A percentile compares a stretch with the other conserved stretches of the same genome.
phyloP scores from a whole-genome alignment of 345 rosid species.

The Citrus reticulata region DNA sequence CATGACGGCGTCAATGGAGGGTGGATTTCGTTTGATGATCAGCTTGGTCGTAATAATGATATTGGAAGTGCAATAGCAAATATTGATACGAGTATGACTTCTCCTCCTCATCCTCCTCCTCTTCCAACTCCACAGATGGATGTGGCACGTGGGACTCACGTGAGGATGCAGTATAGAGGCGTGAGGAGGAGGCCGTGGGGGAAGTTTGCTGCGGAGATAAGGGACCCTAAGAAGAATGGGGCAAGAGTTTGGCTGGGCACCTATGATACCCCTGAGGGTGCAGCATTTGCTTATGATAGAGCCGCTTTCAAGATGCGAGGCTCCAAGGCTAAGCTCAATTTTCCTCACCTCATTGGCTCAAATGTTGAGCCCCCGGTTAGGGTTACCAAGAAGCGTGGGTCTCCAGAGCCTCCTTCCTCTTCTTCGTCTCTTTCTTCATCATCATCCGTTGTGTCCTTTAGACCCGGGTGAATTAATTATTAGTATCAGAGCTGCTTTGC shows the following conservation, averaged over 20 bases:
- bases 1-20: background rate
- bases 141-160: background rate
- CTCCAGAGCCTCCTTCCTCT: background rate
- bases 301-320: conserved; percentile 20
- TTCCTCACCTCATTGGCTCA: conserved; percentile 9
- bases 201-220: conserved; percentile 64
- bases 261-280: conserved; percentile 39
- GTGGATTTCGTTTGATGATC: background rate
- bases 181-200: conserved; percentile 66
- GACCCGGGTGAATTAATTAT: too few species aligned
- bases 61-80: background rate
- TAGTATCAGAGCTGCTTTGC: too few species aligned
- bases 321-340: conserved; percentile 16
- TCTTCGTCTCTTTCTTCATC: background rate
- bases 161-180: conserved; percentile 4
- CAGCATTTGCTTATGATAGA: conserved; percentile 16
- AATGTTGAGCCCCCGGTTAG: conserved; percentile 1
- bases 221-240: conserved; percentile 62
- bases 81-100: too few species aligned
- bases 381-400: conserved; percentile 14
- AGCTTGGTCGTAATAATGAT: background rate
- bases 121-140: background rate
- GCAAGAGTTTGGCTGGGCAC: conserved; percentile 75
- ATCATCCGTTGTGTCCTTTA: too few species aligned
- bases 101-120: too few species aligned